These are phyloP conservation scores for Coelastrella sp. DNA, from an alignment of 139 green algal genomes.

Conservation along the genomic window DNA sequence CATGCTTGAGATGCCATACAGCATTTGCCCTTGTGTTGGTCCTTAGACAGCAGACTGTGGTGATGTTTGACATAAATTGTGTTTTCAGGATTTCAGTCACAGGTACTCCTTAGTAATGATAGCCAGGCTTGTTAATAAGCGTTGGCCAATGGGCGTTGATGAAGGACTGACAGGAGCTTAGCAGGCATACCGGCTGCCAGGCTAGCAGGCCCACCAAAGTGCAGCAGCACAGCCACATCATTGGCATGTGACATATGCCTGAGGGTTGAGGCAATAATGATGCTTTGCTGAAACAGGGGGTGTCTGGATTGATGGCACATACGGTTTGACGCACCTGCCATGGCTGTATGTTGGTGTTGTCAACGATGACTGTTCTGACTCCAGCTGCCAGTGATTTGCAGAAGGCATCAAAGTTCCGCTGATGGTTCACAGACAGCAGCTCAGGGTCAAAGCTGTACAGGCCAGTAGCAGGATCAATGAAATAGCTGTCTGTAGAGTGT, in stretches of 20 bases:
- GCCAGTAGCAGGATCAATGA: slow-evolving; percentile 11
- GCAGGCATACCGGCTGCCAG: too few relatives aligned
- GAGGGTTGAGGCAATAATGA: neutral
- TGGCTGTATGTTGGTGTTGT: slow-evolving; percentile 51
- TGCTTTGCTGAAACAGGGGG: neutral
- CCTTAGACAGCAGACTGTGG: too few relatives aligned
- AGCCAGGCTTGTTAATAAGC: too few relatives aligned
- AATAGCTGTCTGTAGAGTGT: slow-evolving; percentile 46
- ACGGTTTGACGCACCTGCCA: slow-evolving; percentile 21
- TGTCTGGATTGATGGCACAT: neutral
- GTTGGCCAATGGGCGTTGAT: neutral
- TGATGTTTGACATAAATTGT: too few relatives aligned
- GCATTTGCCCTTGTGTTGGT: too few relatives aligned
- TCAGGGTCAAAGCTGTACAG: slow-evolving; percentile 35
- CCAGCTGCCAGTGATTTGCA: slow-evolving; percentile 32
- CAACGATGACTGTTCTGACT: slow-evolving; percentile 37
- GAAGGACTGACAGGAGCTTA: too few relatives aligned
- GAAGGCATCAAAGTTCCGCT: slow-evolving; percentile 40
- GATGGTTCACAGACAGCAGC: slow-evolving; percentile 27
- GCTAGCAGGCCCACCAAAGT: neutral
- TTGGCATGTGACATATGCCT: neutral
- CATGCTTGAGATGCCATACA: too few relatives aligned
- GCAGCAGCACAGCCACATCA: neutral
- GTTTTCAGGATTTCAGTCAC: too few relatives aligned
- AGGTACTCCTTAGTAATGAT: too few relatives aligned